phyloP scores from a whole-genome alignment of 2,329 filamentous ascomycete species.

The Colletotrichum gigasporum region DNA sequence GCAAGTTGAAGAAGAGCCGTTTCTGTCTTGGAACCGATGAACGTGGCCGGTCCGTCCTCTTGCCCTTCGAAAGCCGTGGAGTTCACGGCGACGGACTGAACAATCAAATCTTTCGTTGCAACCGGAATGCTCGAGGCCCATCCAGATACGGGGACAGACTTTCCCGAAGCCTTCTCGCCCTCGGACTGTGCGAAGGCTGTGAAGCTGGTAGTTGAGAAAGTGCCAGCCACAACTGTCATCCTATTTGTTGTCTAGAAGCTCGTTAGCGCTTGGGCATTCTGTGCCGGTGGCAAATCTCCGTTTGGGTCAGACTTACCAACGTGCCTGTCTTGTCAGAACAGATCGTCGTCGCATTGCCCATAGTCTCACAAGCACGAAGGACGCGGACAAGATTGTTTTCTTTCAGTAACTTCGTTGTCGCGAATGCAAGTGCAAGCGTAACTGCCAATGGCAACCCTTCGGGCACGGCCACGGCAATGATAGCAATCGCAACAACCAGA shows the following conservation, averaged over 20 bases:
- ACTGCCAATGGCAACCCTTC: constrained; percentile 74
- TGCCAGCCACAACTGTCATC: constrained; percentile 38
- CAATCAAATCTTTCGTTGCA: constrained; percentile 48
- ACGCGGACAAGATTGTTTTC: constrained; percentile 77
- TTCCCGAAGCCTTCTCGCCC: constrained; percentile 62
- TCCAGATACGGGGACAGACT: background rate
- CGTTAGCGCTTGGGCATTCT: background rate
- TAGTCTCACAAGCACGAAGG: constrained; percentile 76
- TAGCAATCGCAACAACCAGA: constrained; percentile 71
- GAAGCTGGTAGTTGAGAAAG: constrained; percentile 53
- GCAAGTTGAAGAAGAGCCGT: constrained; percentile 77
- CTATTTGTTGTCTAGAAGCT: constrained; percentile 36
- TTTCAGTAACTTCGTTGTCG: constrained; percentile 74
- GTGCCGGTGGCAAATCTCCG: background rate
- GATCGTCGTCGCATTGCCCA: constrained; percentile 77
- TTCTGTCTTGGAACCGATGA: constrained; percentile 82
- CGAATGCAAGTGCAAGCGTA: constrained; percentile 73
- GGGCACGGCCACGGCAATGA: constrained; percentile 73
- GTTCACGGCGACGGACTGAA: constrained; percentile 73
- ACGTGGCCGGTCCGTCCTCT: constrained; percentile 65
- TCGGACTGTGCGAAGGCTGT: constrained; percentile 58
- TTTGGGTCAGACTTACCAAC: background rate
- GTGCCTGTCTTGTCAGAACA: constrained; percentile 67
- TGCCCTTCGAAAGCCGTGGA: constrained; percentile 76
- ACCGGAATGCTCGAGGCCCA: constrained; percentile 23